Conservation (phyloP, 2,329 filamentous ascomycete species). For the Pseudopithomyces maydicus region DNA sequence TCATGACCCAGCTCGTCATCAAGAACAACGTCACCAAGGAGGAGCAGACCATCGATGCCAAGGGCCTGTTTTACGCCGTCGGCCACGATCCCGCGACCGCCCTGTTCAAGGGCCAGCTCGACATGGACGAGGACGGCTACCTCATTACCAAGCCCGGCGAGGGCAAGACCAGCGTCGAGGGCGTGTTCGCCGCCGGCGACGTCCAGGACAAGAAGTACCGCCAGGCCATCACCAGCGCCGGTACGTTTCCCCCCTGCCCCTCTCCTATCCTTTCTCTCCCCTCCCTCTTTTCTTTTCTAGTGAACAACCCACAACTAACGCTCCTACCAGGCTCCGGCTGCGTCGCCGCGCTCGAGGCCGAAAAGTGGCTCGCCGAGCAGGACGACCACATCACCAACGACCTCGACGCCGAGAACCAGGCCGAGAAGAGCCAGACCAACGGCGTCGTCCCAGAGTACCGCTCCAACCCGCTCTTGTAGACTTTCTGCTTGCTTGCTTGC, state of each 20-base stretch:
- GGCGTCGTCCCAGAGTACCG: conserved; percentile 65
- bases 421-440: conserved; percentile 56
- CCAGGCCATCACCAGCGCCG: conserved; percentile 96
- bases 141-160: conserved; percentile 88
- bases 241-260: conserved; percentile 57
- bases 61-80: conserved; percentile 95
- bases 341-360: conserved; percentile 92
- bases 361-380: conserved; percentile 85
- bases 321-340: conserved; percentile 78
- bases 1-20: conserved; percentile 88
- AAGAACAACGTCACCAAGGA: conserved; percentile 77
- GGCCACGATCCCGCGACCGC: conserved; percentile 92
- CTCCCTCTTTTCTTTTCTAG: not conserved
- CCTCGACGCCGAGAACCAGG: conserved; percentile 55
- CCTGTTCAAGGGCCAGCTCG: conserved; percentile 89
- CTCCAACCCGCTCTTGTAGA: conserved; percentile 66
- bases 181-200: conserved; percentile 95
- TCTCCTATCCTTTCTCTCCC: not conserved
- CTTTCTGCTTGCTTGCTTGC: not conserved
- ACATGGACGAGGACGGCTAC: conserved; percentile 90
- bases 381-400: conserved; percentile 61
- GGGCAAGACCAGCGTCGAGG: conserved; percentile 83
- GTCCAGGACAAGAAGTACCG: conserved; percentile 98
- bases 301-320: not conserved
- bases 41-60: conserved; percentile 84